Conservation (phyloP, 805 yeast species). For the Blastobotrys americana region DNA sequence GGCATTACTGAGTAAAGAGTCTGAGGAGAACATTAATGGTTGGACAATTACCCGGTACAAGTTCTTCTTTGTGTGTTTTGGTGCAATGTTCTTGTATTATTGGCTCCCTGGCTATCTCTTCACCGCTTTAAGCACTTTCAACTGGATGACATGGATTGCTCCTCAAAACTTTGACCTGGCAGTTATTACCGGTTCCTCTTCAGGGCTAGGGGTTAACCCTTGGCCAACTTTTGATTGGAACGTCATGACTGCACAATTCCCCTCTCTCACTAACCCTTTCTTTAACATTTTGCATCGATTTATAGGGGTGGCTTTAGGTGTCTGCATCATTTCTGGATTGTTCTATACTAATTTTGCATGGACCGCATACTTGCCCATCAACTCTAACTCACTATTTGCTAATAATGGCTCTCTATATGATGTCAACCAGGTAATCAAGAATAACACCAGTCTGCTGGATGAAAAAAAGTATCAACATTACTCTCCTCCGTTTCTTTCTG, state of each 20-base stretch:
- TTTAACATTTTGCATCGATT: conserved; percentile 31
- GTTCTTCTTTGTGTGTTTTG: conserved; percentile 41
- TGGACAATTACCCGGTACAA: conserved; percentile 52
- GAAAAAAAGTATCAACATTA: conserved; percentile 44
- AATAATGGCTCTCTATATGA: conserved; percentile 45
- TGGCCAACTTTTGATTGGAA: conserved; percentile 42
- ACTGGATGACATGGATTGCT: conserved; percentile 55
- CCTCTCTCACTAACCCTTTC: conserved; percentile 38
- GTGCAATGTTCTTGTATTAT: conserved; percentile 45
- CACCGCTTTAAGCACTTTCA: conserved; percentile 54
- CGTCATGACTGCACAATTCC: conserved; percentile 27
- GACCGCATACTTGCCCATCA: conserved; percentile 54
- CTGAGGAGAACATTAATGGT: conserved; percentile 38
- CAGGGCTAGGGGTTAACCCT: conserved; percentile 40
- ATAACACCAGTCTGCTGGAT: conserved; percentile 31
- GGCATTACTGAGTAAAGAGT: conserved; percentile 22
- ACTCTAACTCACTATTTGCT: conserved; percentile 46
- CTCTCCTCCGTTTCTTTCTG: conserved; percentile 64
- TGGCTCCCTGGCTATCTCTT: conserved; percentile 67
- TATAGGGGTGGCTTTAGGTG: conserved; percentile 41
- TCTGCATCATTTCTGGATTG: conserved; percentile 42
- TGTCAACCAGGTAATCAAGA: conserved; percentile 38
- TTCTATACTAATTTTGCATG: conserved; percentile 52
- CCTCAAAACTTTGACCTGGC: conserved; percentile 51
- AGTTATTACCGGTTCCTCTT: conserved; percentile 60